Percentiles rank a stretch among this genome's conserved stretches.
Conservation (phyloP, 2,329 filamentous ascomycete species). For the Colletotrichum zoysiae region DNA sequence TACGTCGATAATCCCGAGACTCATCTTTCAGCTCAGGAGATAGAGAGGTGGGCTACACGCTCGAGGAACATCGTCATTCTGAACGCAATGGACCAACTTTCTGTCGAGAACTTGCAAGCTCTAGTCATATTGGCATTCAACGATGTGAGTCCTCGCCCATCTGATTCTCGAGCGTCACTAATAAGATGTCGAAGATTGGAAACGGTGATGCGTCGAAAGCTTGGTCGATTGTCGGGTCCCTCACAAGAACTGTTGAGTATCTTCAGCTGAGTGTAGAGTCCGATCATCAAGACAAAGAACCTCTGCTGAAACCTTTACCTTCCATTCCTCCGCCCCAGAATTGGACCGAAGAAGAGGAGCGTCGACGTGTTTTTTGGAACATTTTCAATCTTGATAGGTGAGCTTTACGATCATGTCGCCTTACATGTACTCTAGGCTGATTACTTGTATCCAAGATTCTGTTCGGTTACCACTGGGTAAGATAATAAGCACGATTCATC, state of each 20-base stretch:
- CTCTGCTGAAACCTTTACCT: slow-evolving; percentile 46
- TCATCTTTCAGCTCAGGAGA: slow-evolving; percentile 42
- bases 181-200: slow-evolving; percentile 36
- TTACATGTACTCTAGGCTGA: accelerated
- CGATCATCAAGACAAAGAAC: slow-evolving; percentile 37
- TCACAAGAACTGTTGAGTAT: slow-evolving; percentile 43
- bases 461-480: slow-evolving; percentile 45
- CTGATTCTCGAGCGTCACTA: not conserved
- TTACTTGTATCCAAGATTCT: slow-evolving; percentile 41
- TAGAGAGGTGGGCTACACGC: slow-evolving; percentile 33
- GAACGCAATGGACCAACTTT: slow-evolving; percentile 50
- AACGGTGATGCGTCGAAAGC: slow-evolving; percentile 43
- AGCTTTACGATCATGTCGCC: not conserved
- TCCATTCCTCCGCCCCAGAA: slow-evolving; percentile 47
- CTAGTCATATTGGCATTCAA: slow-evolving; percentile 54
- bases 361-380: slow-evolving; percentile 51
- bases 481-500: not conserved
- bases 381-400: slow-evolving; percentile 51
- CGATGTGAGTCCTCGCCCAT: slow-evolving; percentile 46
- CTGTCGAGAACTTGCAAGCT: slow-evolving; percentile 54
- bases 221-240: slow-evolving; percentile 42
- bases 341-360: slow-evolving; percentile 51
- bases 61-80: slow-evolving; percentile 48
- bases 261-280: slow-evolving; percentile 42
- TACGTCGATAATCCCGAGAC: slow-evolving; percentile 46